These are phyloP conservation scores for Warburgia ugandensis DNA, from an alignment of 164 flowering plant genomes.

Conservation along the genomic window DNA sequence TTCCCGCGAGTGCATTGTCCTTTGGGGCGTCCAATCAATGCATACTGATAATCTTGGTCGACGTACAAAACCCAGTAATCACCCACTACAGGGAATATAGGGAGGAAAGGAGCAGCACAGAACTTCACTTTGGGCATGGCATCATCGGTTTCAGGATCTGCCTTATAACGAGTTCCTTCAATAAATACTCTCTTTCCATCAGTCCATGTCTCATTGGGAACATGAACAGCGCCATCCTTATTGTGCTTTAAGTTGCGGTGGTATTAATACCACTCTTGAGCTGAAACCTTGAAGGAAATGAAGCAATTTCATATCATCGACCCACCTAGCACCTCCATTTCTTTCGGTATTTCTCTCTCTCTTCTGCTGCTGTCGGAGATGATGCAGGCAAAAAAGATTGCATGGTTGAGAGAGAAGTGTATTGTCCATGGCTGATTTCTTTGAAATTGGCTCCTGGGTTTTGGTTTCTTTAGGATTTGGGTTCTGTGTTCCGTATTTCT, in stretches of 20 bases:
- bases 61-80: slow-evolving; percentile 87
- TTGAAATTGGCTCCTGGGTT: neutral
- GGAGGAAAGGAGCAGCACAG: slow-evolving; percentile 81
- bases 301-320: slow-evolving; percentile 92
- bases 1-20: too few species aligned
- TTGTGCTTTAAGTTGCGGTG: slow-evolving; percentile 78
- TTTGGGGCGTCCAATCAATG: slow-evolving; percentile 73
- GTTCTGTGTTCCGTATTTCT: too few species aligned
- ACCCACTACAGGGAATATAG: slow-evolving; percentile 77
- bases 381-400: too few species aligned
- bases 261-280: slow-evolving; percentile 70
- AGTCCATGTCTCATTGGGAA: slow-evolving; percentile 77
- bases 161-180: slow-evolving; percentile 78
- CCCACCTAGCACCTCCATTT: slow-evolving; percentile 89
- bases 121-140: slow-evolving; percentile 95
- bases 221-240: slow-evolving; percentile 69
- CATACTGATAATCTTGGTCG: slow-evolving; percentile 73
- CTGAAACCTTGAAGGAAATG: slow-evolving; percentile 69
- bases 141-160: slow-evolving; percentile 71
- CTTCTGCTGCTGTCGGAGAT: neutral
- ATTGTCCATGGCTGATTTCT: too few species aligned
- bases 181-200: slow-evolving; percentile 67
- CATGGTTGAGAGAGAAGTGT: too few species aligned
- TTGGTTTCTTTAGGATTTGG: too few species aligned
- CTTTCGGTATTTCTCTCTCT: slow-evolving; percentile 17